phyloP scores from a whole-genome alignment of 129 eudicot species.

The Tagetes erecta region DNA sequence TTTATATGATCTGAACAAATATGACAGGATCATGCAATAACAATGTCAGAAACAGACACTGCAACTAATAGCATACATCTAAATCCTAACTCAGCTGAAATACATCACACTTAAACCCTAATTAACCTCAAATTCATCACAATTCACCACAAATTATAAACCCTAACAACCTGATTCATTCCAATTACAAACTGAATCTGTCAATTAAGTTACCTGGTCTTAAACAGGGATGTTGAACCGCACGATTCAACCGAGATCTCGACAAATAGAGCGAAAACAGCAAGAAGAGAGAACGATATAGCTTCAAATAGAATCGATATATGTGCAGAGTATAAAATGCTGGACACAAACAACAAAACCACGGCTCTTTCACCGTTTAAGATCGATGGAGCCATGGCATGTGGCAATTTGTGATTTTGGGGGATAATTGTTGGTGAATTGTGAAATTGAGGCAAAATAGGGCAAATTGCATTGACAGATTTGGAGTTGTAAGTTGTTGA shows the following conservation, averaged over 20 bases:
- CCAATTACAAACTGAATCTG: not conserved
- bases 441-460: not conserved
- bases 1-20: not conserved
- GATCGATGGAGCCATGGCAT: constrained; percentile 58
- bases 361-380: constrained; percentile 95
- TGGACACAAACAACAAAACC: constrained; percentile 56
- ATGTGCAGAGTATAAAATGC: constrained; percentile 50
- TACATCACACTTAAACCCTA: constrained; percentile 25
- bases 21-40: constrained; percentile 10
- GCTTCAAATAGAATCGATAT: constrained; percentile 46
- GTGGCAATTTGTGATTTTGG: constrained; percentile 4
- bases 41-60: not conserved
- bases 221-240: constrained; percentile 34
- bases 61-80: too few relatives aligned
- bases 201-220: constrained; percentile 51
- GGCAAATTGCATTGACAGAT: constrained; percentile 20
- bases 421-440: constrained; percentile 8
- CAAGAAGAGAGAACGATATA: constrained; percentile 50
- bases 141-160: not conserved
- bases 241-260: constrained; percentile 70
- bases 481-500: constrained; percentile 1
- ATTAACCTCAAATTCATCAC: constrained; percentile 4
- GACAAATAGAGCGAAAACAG: constrained; percentile 51
- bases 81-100: not conserved
- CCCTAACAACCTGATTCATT: constrained; percentile 16